Evolutionary conservation across 192 early-diverging fungal species (phyloP), one percentile per base, ranked within the genome.

Genomic region (Gaertneriomyces sp.): DNA sequence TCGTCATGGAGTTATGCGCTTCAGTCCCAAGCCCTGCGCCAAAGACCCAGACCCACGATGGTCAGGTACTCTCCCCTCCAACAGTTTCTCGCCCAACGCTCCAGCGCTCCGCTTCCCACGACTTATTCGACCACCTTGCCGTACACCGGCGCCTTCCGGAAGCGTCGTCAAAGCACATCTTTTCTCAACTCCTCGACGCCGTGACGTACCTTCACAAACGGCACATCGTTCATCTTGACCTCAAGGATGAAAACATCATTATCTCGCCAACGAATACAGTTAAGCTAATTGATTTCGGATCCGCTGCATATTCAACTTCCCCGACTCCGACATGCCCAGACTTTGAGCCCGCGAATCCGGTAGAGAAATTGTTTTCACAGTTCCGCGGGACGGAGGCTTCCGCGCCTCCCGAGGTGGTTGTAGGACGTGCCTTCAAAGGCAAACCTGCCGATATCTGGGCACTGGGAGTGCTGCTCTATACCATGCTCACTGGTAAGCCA

Each of bases 161-260:
- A 64, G 51, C 72, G 8, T 70, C 85, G 43, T 88, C 88, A 1
- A 75, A 79, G 25, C 71, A 75, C 57, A 86, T 93, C 41, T 89
- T 91, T 60, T 65, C 63, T 16, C 91, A 93, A 58, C 85, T 91
- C 56, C 83, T 81, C 0, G 68, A 76, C 0, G 88, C 87, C 51
- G 78, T 93, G 11, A 52, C 77, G 7, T 83, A 89, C 63, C 74
- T 93, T 12, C 81, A 90, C 53, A 33, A 69, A 12, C 67, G 71
- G 1, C 81, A 80, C 40, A 84, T 93, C 43, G 87, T 90, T 38
- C 91, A 93, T 67, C 82, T 89, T 19, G 89, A 91, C 60, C 84
- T 93, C 66, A 93, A 91, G 76, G 91, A 90, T 68, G 88, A 90
- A 72, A 80, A 80, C 70, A 74, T 83, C 47, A 47, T 83, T 41